Conservation (phyloP, 768 basidiomycete genomes). For the Boletus vermiculosoides region DNA sequence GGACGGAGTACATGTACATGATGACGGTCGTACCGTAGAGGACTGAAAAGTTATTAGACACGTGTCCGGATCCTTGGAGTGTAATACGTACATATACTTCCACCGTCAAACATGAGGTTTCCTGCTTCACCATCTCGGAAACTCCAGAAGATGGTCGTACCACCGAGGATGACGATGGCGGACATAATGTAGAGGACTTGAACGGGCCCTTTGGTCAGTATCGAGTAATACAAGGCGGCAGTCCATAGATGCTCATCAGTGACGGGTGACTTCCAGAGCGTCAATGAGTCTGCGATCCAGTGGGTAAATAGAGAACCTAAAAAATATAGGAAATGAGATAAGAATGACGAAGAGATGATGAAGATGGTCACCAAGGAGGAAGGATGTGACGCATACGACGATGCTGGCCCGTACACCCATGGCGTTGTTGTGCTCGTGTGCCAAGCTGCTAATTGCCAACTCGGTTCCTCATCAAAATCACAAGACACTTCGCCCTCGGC, state of each 20-base stretch:
- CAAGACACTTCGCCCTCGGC: conserved; percentile 13
- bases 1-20: conserved; percentile 73
- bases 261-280: conserved; percentile 83
- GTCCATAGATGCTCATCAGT: conserved; percentile 85
- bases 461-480: conserved; percentile 11
- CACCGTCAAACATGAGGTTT: conserved; percentile 91
- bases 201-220: conserved; percentile 64
- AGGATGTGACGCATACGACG: conserved; percentile 75
- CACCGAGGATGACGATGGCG: conserved; percentile 59
- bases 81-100: conserved; percentile 72
- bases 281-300: conserved; percentile 92
- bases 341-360: neutral
- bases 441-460: neutral
- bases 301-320: conserved; percentile 81
- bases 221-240: conserved; percentile 78
- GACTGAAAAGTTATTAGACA: conserved; percentile 45
- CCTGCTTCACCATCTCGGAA: conserved; percentile 73
- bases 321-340: neutral
- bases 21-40: conserved; percentile 68
- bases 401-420: conserved; percentile 75
- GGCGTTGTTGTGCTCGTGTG: conserved; percentile 20
- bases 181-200: conserved; percentile 56
- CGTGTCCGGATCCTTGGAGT: neutral
- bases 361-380: conserved; percentile 62
- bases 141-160: conserved; percentile 71